These are phyloP conservation scores for Cercospora berteroae DNA, from an alignment of 2,329 filamentous ascomycete species.

Conservation along the genomic window DNA sequence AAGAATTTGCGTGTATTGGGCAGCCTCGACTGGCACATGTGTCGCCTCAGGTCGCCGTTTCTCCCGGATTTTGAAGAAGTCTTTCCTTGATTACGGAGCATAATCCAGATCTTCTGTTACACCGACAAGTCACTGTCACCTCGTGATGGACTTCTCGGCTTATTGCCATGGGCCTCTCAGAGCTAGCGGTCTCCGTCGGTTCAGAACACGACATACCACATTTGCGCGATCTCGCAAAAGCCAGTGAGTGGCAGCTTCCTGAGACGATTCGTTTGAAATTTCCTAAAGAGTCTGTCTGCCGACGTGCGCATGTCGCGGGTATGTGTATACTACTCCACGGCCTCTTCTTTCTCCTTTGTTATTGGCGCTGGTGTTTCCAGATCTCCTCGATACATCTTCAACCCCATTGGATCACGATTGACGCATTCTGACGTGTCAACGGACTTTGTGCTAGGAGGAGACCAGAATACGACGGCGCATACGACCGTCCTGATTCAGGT, in stretches of 20 bases:
- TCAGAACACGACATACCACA: background rate
- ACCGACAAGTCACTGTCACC: background rate
- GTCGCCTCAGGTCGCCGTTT: background rate
- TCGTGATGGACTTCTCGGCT: background rate
- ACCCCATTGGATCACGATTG: background rate
- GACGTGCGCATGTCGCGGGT: background rate
- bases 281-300: background rate
- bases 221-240: background rate
- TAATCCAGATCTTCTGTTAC: background rate
- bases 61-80: background rate
- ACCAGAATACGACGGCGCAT: background rate
- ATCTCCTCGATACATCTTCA: background rate
- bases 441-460: background rate
- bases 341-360: background rate
- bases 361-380: background rate
- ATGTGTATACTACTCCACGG: background rate
- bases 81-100: background rate
- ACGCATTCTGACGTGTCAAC: background rate
- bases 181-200: background rate
- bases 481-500: background rate
- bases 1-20: background rate
- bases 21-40: background rate
- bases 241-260: background rate
- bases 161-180: background rate
- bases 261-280: background rate